These are phyloP conservation scores for Raffaelea arxii DNA, from an alignment of 2,329 filamentous ascomycete species.

Conservation along the genomic window DNA sequence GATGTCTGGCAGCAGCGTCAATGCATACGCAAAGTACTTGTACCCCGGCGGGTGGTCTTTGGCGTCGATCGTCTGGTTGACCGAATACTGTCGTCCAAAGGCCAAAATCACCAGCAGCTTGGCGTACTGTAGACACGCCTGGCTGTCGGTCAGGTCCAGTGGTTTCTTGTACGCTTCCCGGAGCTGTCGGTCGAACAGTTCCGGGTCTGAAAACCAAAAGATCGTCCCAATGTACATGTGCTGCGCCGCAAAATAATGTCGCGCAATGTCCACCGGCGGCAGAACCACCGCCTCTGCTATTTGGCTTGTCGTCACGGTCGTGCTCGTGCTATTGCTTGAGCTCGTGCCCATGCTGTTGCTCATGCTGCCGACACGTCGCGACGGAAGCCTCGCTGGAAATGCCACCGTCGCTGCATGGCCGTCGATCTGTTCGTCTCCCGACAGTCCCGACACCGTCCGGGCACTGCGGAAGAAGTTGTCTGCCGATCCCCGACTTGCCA, in stretches of 20 bases:
- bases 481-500: constrained; percentile 25
- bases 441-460: constrained; percentile 20
- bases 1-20: constrained; percentile 42
- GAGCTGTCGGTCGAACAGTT: constrained; percentile 35
- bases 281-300: constrained; percentile 22
- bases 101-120: constrained; percentile 43
- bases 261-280: constrained; percentile 40
- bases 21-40: constrained; percentile 40
- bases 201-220: constrained; percentile 40
- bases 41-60: constrained; percentile 38
- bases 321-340: no score
- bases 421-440: constrained; percentile 19
- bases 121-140: constrained; percentile 39
- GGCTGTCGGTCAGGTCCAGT: constrained; percentile 30
- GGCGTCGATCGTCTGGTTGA: constrained; percentile 42
- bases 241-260: constrained; percentile 30
- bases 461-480: constrained; percentile 28
- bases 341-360: no score
- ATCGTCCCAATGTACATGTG: constrained; percentile 49
- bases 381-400: constrained; percentile 23
- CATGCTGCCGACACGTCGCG: constrained; percentile 15
- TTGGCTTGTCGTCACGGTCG: no score
- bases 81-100: constrained; percentile 46
- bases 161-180: constrained; percentile 31
- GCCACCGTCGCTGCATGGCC: constrained; percentile 23